Conservation (phyloP, 164 flowering plant genomes). For the Liquidambar formosana region DNA sequence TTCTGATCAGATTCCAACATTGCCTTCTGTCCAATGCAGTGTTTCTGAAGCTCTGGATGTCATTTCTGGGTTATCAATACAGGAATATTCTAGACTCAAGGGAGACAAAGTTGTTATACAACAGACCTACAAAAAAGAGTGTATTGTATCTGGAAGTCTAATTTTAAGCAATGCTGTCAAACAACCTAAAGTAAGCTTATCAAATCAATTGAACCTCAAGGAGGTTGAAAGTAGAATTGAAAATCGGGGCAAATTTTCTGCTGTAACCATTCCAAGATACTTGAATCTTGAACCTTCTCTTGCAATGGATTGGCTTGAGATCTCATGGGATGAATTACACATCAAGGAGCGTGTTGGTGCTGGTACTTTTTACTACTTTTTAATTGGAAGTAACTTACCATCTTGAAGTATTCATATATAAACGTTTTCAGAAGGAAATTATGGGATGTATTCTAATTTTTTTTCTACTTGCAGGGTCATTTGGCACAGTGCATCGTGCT, state of each 20-base stretch:
- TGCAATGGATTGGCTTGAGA: slow-evolving; percentile 98
- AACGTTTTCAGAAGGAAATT: not conserved
- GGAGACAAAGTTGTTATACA: slow-evolving; percentile 21
- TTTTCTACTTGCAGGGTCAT: slow-evolving; percentile 63
- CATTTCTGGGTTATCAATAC: slow-evolving; percentile 13
- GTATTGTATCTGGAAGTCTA: slow-evolving; percentile 28
- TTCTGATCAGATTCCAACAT: slow-evolving; percentile 10
- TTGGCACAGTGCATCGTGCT: slow-evolving; percentile 97
- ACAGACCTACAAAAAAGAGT: slow-evolving; percentile 29
- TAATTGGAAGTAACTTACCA: not conserved
- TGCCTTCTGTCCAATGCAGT: slow-evolving; percentile 17
- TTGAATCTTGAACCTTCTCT: slow-evolving; percentile 88
- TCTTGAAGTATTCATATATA: not conserved
- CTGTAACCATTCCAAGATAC: slow-evolving; percentile 50
- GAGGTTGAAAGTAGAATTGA: slow-evolving; percentile 27
- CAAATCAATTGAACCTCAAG: slow-evolving; percentile 24
- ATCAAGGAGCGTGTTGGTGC: slow-evolving; percentile 95
- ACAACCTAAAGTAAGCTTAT: slow-evolving; percentile 27
- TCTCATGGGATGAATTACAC: slow-evolving; percentile 91
- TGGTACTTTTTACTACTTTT: slow-evolving; percentile 45
- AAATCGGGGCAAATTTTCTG: slow-evolving; percentile 23
- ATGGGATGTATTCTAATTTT: not conserved
- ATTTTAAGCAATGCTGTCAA: slow-evolving; percentile 13
- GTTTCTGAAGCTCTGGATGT: slow-evolving; percentile 30
- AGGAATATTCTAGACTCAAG: slow-evolving; percentile 25